Evolutionary conservation across 768 basidiomycete genomes (phyloP).

Genomic region (Holtermannia corniformis): DNA sequence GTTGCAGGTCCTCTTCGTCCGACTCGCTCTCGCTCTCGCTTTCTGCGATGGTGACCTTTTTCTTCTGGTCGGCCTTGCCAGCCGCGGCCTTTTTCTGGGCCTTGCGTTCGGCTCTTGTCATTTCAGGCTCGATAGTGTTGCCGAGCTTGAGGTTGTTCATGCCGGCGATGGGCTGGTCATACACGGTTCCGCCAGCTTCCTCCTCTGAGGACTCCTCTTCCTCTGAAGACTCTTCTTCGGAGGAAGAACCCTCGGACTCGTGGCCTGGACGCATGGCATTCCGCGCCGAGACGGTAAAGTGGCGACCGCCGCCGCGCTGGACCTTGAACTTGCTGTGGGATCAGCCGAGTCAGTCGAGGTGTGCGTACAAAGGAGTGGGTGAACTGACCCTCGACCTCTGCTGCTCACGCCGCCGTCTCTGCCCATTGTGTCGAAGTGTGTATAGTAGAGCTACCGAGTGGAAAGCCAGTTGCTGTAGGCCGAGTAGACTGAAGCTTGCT

Average conservation of each 20-base stretch:
- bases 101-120: slow-evolving; percentile 61
- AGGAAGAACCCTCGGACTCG: slow-evolving; percentile 20
- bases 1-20: slow-evolving; percentile 11
- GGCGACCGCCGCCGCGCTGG: slow-evolving; percentile 78
- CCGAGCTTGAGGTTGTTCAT: slow-evolving; percentile 32
- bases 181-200: slow-evolving; percentile 44
- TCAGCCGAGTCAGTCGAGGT: background rate
- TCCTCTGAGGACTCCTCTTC: slow-evolving; percentile 34
- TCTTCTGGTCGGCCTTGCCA: slow-evolving; percentile 25
- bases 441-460: too few relatives aligned
- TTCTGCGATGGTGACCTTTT: slow-evolving; percentile 32
- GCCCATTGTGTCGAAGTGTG: too few relatives aligned
- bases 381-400: background rate
- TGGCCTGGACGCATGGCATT: slow-evolving; percentile 6
- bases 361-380: too few relatives aligned
- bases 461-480: too few relatives aligned
- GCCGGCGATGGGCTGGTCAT: slow-evolving; percentile 20
- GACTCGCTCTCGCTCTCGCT: slow-evolving; percentile 5
- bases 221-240: slow-evolving; percentile 15
- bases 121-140: slow-evolving; percentile 46
- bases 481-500: too few relatives aligned
- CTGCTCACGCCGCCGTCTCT: background rate
- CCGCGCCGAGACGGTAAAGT: slow-evolving; percentile 45
- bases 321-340: slow-evolving; percentile 66
- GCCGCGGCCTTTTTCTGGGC: slow-evolving; percentile 70